Evolutionary conservation across 495 filamentous ascomycete genomes (phyloP), one percentile per base, ranked within the genome.

Genomic region (Talaromyces nanjingensis): DNA sequence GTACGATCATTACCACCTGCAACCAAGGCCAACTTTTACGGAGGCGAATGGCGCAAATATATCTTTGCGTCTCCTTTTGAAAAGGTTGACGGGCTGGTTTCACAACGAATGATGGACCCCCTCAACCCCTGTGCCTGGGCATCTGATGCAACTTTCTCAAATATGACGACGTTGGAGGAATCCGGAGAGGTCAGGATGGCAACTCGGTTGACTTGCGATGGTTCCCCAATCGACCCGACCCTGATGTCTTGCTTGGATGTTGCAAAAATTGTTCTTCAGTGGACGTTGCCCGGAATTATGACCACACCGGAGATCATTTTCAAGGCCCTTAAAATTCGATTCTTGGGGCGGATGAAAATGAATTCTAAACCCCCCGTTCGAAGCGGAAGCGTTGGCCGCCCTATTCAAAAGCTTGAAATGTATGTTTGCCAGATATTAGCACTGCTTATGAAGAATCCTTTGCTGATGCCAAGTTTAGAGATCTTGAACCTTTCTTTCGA

Each of bases 1-100:
- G 42, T 63, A 2, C 58, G 25, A 9, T 68, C 66, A 31, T n/a
- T 64, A 1, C 62, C 65, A 22, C 67, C 69, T 4, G 54, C 22
- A 16, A 62, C 67, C 6, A 59, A 34, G 14, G 33, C 65, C 2
- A 64, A 63, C n/a, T 55, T 62, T 34, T 71, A 69, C 25, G 62
- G 62, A 20, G 67, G 62, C n/a, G 61, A 31, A 2, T 68, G 64
- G 65, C 55, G 59, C 1, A 69, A 68, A 27, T 55, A 66, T 33
- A 67, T 71, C 24, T 71, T 71, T 34, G 60, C 65, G 1, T 71
- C 69, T 8, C 69, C 67, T 11, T 71, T 71, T 62, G 69, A 71
- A 45, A 69, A 69, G 56, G 67, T 71, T 22, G 69, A 69, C 12
- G 69, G 69, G 18, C 4, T 29, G 9, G 58, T 60, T 39, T 42